Evolutionary conservation across 129 eudicot species (phyloP).

Genomic region (Flaveria robusta): DNA sequence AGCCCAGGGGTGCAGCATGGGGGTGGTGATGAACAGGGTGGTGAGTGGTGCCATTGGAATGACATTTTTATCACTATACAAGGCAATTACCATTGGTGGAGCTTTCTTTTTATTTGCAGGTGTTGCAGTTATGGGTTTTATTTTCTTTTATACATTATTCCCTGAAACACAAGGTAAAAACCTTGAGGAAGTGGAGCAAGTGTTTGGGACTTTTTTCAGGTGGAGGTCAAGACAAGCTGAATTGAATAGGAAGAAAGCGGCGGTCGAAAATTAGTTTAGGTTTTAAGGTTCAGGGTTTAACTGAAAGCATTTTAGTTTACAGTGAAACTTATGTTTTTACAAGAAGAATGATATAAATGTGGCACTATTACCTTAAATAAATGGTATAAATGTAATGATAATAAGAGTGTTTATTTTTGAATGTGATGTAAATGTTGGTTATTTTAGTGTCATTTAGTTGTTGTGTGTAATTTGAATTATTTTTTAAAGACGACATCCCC

Average conservation of each 20-base stretch:
- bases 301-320: background rate
- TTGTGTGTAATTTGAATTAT: too few relatives aligned
- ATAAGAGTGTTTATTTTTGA: too few relatives aligned
- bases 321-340: too few relatives aligned
- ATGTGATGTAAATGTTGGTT: too few relatives aligned
- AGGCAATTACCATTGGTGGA: slow-evolving; percentile 55
- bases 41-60: slow-evolving; percentile 52
- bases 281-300: background rate
- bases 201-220: slow-evolving; percentile 66
- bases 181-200: slow-evolving; percentile 54
- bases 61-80: slow-evolving; percentile 51
- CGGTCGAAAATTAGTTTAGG: background rate
- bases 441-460: too few relatives aligned
- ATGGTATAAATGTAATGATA: too few relatives aligned
- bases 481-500: too few relatives aligned
- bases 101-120: slow-evolving; percentile 55
- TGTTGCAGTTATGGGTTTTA: slow-evolving; percentile 37
- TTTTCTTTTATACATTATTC: slow-evolving; percentile 48
- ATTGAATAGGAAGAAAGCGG: slow-evolving; percentile 33
- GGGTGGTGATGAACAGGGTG: slow-evolving; percentile 56
- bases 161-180: slow-evolving; percentile 69
- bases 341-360: background rate
- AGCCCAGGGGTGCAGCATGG: slow-evolving; percentile 61
- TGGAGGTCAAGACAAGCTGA: slow-evolving; percentile 55
- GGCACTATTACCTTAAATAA: background rate